These are phyloP conservation scores for Kuraishia ogatae DNA, from an alignment of 805 yeast genomes.

Conservation along the genomic window DNA sequence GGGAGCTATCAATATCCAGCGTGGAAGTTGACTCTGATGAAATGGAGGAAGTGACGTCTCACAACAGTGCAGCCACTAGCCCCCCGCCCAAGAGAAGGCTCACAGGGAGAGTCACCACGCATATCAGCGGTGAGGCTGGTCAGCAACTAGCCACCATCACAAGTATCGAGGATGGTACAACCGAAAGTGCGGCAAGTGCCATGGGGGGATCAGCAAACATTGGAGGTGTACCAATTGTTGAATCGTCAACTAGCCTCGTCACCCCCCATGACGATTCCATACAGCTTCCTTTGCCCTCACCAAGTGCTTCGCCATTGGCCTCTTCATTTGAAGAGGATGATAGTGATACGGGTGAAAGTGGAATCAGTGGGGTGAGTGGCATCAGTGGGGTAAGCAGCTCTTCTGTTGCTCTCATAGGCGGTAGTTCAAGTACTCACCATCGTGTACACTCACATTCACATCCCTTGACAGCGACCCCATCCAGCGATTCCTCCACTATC, in stretches of 20 bases:
- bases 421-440: background rate
- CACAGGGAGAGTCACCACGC: background rate
- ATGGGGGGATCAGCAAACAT: too few relatives aligned
- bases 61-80: background rate
- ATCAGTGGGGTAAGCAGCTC: background rate
- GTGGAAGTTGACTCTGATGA: background rate
- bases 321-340: conserved; percentile 16
- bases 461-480: background rate
- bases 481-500: conserved; percentile 13
- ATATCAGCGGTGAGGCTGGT: background rate
- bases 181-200: too few relatives aligned
- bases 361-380: conserved; percentile 5
- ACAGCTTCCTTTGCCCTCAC: conserved; percentile 60
- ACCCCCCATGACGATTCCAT: conserved; percentile 14
- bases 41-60: background rate
- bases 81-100: background rate
- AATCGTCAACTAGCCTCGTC: background rate
- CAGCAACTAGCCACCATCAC: background rate
- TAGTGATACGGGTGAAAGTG: conserved; percentile 6
- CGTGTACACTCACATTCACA: background rate
- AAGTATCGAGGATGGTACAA: background rate
- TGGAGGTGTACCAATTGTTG: background rate
- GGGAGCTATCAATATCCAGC: background rate
- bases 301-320: conserved; percentile 53
- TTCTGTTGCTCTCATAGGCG: background rate